Base-by-base conservation (phyloP, 2,329 filamentous ascomycete species). In the Rhynchosporium graminicola region DNA sequence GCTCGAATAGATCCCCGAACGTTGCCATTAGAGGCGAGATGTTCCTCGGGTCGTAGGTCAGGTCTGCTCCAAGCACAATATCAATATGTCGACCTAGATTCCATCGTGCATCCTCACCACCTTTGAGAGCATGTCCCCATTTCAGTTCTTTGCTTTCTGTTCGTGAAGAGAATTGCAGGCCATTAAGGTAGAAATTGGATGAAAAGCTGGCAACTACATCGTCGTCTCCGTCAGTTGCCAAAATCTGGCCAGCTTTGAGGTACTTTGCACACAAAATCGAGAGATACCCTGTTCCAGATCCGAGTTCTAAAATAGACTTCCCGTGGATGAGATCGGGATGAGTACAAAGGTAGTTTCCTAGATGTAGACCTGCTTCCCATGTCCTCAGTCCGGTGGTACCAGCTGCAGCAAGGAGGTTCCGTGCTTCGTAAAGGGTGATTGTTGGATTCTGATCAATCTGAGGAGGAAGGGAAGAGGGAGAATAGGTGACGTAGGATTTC, bases 321-420 rank as follows among this genome's bases (percentile, higher is more conserved):
- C 78, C 80, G 7, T 70, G 70, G 33, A 91, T 77, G 31, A 72
- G 59, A 20, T 63, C 40, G 4, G 66, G 60, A 56, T 63, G 59
- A 66, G 70, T 60, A 63, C 84, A 83, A 28, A 93, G 82, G 69
- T 87, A 92, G 50, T 87, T 82, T 1, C 88, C 88, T 0, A 94
- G 79, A 68, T 92, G 88, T 8, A 94, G 77, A 1, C 89, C 86
- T 0, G 90, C 90, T 74, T 94, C 91, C 91, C 90, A 95, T 0
- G 91, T 94, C 40, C 90, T 83, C 29, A 90, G 80, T 1, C 90
- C 90, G 0, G 90, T 94, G 0, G 89, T 92, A 0, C 89, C 89
- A 0, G 81, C 82, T 2, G 87, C 87, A 1, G 89, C 86, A 54
- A 94, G 84, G 33, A 93, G 80, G 36, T 82, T 82, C 2, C 86